phyloP scores from a whole-genome alignment of 148 eudicot genomes.

The Nepenthes gracilis region DNA sequence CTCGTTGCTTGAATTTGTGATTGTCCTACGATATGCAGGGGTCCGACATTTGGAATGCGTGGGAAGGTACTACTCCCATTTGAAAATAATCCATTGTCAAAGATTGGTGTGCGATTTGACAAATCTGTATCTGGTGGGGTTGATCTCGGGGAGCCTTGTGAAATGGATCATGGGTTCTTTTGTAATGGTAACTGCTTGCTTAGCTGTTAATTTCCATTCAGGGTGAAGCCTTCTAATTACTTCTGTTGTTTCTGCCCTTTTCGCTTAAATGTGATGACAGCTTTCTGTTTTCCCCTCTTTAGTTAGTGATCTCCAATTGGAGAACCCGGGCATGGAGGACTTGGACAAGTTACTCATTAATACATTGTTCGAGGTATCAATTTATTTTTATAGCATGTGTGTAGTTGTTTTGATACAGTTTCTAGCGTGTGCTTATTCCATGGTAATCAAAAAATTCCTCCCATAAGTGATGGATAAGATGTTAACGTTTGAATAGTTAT shows the following conservation, averaged over 20 bases:
- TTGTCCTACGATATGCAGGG: slow-evolving; percentile 28
- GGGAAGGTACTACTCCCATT: slow-evolving; percentile 83
- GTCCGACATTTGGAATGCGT: slow-evolving; percentile 63
- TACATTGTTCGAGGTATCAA: slow-evolving; percentile 69
- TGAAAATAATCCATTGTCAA: slow-evolving; percentile 70
- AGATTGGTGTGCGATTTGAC: slow-evolving; percentile 93
- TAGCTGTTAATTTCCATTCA: slow-evolving; percentile 1
- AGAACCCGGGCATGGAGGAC: slow-evolving; percentile 63
- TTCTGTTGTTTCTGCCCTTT: slow-evolving; percentile 8
- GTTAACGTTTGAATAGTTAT: too few species aligned
- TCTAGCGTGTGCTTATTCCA: too few species aligned
- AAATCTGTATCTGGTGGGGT: slow-evolving; percentile 65
- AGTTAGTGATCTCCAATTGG: slow-evolving; percentile 73
- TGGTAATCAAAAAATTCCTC: too few species aligned
- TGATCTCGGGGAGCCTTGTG: slow-evolving; percentile 79
- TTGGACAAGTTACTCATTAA: slow-evolving; percentile 58
- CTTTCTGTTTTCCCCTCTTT: slow-evolving; percentile 13
- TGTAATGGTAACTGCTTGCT: slow-evolving; percentile 53
- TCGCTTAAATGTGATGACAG: slow-evolving; percentile 7
- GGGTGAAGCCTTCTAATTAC: slow-evolving; percentile 6
- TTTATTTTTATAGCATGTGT: neutral
- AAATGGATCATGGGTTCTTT: slow-evolving; percentile 72
- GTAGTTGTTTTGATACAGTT: neutral
- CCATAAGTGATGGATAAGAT: too few species aligned
- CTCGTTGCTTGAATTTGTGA: neutral